A percentile compares a stretch with the other conserved stretches of the same genome.
Conservation (phyloP, 306 rosid species). For the Clitoria ternatea region DNA sequence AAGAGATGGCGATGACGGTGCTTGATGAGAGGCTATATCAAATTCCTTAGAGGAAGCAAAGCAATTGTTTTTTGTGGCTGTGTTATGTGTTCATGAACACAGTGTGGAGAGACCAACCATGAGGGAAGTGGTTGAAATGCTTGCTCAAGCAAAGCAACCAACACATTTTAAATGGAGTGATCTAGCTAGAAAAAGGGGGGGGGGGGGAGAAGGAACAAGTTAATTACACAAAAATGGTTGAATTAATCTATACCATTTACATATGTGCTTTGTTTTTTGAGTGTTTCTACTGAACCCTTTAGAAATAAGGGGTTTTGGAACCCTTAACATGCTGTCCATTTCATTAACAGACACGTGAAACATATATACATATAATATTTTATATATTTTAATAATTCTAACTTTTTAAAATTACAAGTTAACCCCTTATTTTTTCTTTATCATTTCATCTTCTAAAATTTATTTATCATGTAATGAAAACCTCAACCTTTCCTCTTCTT, state of each 20-base stretch:
- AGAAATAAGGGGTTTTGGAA: too few species aligned
- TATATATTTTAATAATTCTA: too few species aligned
- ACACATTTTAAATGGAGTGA: slow-evolving; percentile 47
- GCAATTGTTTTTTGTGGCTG: slow-evolving; percentile 64
- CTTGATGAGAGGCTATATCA: slow-evolving; percentile 47
- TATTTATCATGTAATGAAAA: too few species aligned
- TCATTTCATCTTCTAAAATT: too few species aligned
- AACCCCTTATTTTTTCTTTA: too few species aligned
- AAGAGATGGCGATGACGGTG: slow-evolving; percentile 52
- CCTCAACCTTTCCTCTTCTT: too few species aligned
- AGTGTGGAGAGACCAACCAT: slow-evolving; percentile 76
- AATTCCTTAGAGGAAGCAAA: slow-evolving; percentile 54
- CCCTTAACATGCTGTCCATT: too few species aligned
- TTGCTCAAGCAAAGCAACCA: slow-evolving; percentile 59
- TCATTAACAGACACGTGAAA: too few species aligned
- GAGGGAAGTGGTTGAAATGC: slow-evolving; percentile 83
- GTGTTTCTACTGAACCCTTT: too few species aligned
- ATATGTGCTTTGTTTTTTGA: slow-evolving; percentile 8
- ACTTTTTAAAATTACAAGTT: too few species aligned
- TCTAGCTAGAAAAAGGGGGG: too few species aligned
- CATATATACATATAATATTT: too few species aligned
- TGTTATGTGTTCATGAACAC: slow-evolving; percentile 66
- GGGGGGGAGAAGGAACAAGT: slow-evolving; percentile 20
- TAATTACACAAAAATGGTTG: background rate
- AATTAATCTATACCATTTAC: background rate